Evolutionary conservation across 768 basidiomycete species (phyloP).

Genomic region (Leccinum broughii): DNA sequence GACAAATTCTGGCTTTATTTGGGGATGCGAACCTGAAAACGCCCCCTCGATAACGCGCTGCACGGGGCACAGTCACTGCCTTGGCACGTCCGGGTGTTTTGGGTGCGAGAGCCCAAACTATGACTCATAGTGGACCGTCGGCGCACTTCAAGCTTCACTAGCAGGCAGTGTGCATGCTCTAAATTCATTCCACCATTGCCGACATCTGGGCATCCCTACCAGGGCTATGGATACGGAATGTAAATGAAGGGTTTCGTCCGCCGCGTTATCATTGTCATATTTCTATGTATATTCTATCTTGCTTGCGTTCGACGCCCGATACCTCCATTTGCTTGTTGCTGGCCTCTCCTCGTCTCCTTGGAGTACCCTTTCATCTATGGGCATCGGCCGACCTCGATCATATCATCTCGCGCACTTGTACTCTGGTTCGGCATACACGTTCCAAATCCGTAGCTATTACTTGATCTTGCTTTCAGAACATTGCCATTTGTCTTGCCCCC

Average conservation of each 20-base stretch:
- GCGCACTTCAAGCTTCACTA: not conserved
- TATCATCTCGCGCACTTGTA: slow-evolving; percentile 65
- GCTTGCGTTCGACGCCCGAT: slow-evolving; percentile 36
- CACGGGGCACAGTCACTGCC: slow-evolving; percentile 16
- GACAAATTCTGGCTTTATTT: slow-evolving; percentile 1
- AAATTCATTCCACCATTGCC: slow-evolving; percentile 1
- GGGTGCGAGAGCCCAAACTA: slow-evolving; percentile 2
- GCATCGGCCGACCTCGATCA: slow-evolving; percentile 42
- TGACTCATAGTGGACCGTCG: slow-evolving; percentile 1
- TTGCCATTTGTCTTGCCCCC: slow-evolving; percentile 25
- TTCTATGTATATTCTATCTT: slow-evolving; percentile 41
- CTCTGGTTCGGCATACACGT: slow-evolving; percentile 63
- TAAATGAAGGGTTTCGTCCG: slow-evolving; percentile 39
- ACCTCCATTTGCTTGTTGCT: slow-evolving; percentile 35
- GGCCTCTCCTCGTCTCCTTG: slow-evolving; percentile 41
- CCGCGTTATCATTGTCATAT: slow-evolving; percentile 34
- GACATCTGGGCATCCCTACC: slow-evolving; percentile 56
- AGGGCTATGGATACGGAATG: slow-evolving; percentile 80
- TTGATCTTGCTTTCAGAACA: slow-evolving; percentile 39
- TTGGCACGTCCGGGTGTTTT: slow-evolving; percentile 4
- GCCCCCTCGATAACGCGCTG: slow-evolving; percentile 14
- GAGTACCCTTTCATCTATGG: slow-evolving; percentile 36
- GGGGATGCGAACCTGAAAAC: slow-evolving; percentile 9
- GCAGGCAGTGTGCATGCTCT: slow-evolving; percentile 3
- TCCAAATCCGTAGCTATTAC: slow-evolving; percentile 37